phyloP scores from a whole-genome alignment of 768 basidiomycete species.

The Serendipita indica region DNA sequence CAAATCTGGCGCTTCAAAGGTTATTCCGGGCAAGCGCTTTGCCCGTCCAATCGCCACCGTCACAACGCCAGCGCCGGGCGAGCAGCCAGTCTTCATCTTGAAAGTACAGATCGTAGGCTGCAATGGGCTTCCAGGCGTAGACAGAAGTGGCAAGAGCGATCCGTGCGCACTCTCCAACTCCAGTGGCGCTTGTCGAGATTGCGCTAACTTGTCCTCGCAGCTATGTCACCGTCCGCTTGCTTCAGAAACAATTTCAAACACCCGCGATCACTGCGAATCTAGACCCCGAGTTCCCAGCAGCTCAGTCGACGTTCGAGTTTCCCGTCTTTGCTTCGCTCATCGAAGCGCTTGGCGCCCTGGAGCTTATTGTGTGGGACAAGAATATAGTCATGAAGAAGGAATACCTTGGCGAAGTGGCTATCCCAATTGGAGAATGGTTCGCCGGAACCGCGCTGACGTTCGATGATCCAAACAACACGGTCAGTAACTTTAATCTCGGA shows the following conservation, averaged over 20 bases:
- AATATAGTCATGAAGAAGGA: slow-evolving; percentile 74
- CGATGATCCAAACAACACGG: slow-evolving; percentile 53
- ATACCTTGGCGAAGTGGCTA: slow-evolving; percentile 76
- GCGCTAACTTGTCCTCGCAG: slow-evolving; percentile 23
- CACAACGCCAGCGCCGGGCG: slow-evolving; percentile 28
- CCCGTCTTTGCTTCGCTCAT: slow-evolving; percentile 66
- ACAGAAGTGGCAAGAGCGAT: slow-evolving; percentile 56
- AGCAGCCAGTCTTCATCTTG: slow-evolving; percentile 50
- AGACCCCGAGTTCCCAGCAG: slow-evolving; percentile 49
- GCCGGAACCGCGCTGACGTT: slow-evolving; percentile 34
- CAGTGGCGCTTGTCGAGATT: slow-evolving; percentile 8
- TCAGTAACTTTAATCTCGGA: slow-evolving; percentile 25
- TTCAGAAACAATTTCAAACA: slow-evolving; percentile 48
- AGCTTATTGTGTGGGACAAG: slow-evolving; percentile 88
- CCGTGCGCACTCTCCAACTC: slow-evolving; percentile 36
- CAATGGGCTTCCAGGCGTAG: slow-evolving; percentile 43
- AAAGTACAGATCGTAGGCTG: slow-evolving; percentile 56
- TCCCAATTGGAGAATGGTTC: slow-evolving; percentile 80
- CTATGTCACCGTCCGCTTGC: slow-evolving; percentile 52
- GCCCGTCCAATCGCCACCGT: not conserved
- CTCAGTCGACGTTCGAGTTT: slow-evolving; percentile 80
- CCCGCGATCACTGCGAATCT: slow-evolving; percentile 58
- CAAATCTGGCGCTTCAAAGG: slow-evolving; percentile 10
- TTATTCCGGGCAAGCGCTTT: not conserved
- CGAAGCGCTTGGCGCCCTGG: slow-evolving; percentile 56